Percentiles rank a stretch among this genome's conserved stretches.
Conservation (phyloP, 148 eudicot species). For the Camellia lanceoleosa region DNA sequence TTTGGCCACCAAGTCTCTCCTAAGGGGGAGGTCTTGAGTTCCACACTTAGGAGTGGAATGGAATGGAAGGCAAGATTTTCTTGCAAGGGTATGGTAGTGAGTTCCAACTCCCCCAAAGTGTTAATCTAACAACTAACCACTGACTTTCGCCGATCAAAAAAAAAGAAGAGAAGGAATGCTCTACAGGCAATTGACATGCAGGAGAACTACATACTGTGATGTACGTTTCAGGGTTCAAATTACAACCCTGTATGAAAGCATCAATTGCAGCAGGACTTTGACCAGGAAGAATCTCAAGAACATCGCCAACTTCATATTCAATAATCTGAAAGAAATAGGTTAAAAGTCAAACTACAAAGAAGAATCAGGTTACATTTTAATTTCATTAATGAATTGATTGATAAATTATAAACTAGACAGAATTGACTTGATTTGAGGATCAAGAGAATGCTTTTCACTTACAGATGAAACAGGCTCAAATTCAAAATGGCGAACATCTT, state of each 20-base stretch:
- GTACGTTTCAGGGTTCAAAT: constrained; percentile 73
- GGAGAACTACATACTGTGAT: constrained; percentile 52
- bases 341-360: constrained; percentile 10
- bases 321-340: constrained; percentile 42
- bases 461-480: constrained; percentile 70
- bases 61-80: too few relatives aligned
- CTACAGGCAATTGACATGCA: constrained; percentile 4
- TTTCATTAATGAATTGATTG: not conserved
- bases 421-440: constrained; percentile 1
- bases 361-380: not conserved
- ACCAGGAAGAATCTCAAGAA: constrained; percentile 80
- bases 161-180: not conserved
- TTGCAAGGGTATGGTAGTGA: too few relatives aligned
- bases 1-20: too few relatives aligned
- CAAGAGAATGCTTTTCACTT: constrained; percentile 29
- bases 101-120: too few relatives aligned
- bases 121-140: too few relatives aligned
- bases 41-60: too few relatives aligned
- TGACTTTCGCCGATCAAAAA: too few relatives aligned
- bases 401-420: not conserved
- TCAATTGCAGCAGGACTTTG: constrained; percentile 76
- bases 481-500: constrained; percentile 91
- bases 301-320: constrained; percentile 88
- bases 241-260: constrained; percentile 75
- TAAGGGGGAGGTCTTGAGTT: too few relatives aligned